phyloP scores from a whole-genome alignment of 1,139 yeast species.

The Hyphopichia fennica region DNA sequence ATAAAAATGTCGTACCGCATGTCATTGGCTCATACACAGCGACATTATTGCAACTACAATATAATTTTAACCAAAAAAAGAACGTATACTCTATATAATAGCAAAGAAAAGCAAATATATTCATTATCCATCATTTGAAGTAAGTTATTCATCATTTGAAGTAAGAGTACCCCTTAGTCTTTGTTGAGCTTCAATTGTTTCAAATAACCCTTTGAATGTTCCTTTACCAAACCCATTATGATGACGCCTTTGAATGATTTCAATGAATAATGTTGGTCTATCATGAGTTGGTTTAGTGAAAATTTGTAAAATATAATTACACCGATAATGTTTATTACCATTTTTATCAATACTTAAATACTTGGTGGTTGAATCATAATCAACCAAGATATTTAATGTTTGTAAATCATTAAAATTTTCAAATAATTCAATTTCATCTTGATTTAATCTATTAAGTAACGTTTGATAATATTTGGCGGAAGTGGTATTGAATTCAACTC shows the following conservation, averaged over 20 bases:
- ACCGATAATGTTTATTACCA: conserved; percentile 22
- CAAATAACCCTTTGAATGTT: conserved; percentile 77
- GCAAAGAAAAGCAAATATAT: too few species aligned
- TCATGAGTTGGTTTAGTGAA: conserved; percentile 77
- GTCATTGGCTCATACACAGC: too few species aligned
- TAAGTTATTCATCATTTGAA: neutral
- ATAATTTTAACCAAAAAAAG: too few species aligned
- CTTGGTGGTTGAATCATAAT: conserved; percentile 58
- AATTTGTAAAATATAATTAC: conserved; percentile 72
- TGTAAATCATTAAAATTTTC: conserved; percentile 49
- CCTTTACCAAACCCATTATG: conserved; percentile 90
- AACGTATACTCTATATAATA: too few species aligned
- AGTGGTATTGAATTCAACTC: conserved; percentile 68
- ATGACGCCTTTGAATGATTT: conserved; percentile 74
- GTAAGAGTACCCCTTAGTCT: conserved; percentile 45
- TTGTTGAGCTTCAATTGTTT: conserved; percentile 70
- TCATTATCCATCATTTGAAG: too few species aligned
- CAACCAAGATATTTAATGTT: conserved; percentile 60
- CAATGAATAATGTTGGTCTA: conserved; percentile 79
- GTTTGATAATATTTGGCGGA: conserved; percentile 55
- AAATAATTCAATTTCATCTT: conserved; percentile 33
- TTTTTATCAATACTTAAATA: neutral
- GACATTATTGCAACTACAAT: too few species aligned
- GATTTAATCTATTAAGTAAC: conserved; percentile 42
- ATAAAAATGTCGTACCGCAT: too few species aligned